Conservation (phyloP, 2,329 filamentous ascomycete species). For the Botrytis medusae region DNA sequence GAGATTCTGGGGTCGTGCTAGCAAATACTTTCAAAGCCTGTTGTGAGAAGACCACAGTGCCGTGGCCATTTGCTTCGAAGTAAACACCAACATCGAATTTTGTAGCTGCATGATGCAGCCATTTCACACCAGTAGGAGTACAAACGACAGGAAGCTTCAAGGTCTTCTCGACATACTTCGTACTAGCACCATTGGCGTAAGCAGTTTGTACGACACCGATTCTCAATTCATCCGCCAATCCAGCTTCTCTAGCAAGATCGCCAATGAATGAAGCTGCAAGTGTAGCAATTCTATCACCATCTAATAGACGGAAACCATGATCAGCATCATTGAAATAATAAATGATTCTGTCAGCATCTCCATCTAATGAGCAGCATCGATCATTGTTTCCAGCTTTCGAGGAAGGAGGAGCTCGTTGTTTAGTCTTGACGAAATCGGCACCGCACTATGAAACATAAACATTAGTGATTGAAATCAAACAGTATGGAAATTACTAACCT, state of each 20-base stretch:
- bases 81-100: constrained; percentile 96
- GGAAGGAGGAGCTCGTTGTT: constrained; percentile 82
- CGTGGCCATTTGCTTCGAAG: constrained; percentile 98
- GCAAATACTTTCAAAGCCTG: constrained; percentile 77
- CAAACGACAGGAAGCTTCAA: constrained; percentile 87
- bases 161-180: constrained; percentile 84
- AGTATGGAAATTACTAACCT: constrained; percentile 53
- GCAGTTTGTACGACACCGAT: constrained; percentile 97
- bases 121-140: constrained; percentile 95
- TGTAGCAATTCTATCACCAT: constrained; percentile 95
- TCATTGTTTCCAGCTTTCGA: constrained; percentile 75
- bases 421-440: constrained; percentile 96
- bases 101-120: constrained; percentile 93
- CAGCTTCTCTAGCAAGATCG: constrained; percentile 78
- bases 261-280: constrained; percentile 91
- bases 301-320: constrained; percentile 84
- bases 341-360: constrained; percentile 91
- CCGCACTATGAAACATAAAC: constrained; percentile 62
- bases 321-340: constrained; percentile 90
- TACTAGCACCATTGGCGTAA: constrained; percentile 95
- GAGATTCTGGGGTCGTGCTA: constrained; percentile 80
- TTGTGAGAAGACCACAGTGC: constrained; percentile 90
- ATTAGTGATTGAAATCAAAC: constrained; percentile 23
- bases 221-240: constrained; percentile 75
- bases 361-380: constrained; percentile 88